Percentiles rank a stretch among this genome's conserved stretches.
phyloP scores from a whole-genome alignment of 345 rosid species.

The Draba incana region DNA sequence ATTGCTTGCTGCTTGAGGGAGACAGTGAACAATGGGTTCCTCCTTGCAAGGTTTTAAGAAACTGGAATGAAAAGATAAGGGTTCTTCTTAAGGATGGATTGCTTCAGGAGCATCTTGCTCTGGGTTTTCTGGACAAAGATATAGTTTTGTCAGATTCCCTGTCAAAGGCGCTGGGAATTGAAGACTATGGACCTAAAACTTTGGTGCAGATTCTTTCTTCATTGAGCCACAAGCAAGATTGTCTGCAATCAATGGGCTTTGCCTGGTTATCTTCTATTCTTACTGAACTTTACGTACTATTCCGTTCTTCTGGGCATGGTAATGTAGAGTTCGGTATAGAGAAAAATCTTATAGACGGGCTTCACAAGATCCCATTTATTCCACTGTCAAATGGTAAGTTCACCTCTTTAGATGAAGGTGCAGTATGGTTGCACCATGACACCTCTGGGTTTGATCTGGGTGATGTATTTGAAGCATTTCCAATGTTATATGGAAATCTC shows the following conservation, averaged over 20 bases:
- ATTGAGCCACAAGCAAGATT: conserved; percentile 57
- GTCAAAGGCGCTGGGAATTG: conserved; percentile 77
- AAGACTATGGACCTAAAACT: conserved; percentile 76
- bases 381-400: conserved; percentile 84
- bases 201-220: conserved; percentile 62
- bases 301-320: conserved; percentile 52
- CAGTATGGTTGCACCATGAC: conserved; percentile 87
- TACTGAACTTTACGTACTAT: conserved; percentile 54
- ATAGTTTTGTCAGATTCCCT: conserved; percentile 74
- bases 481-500: conserved; percentile 70
- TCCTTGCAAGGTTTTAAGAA: conserved; percentile 85
- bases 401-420: conserved; percentile 66
- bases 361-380: conserved; percentile 66
- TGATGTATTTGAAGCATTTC: conserved; percentile 64
- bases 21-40: conserved; percentile 72
- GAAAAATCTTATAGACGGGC: conserved; percentile 48
- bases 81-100: conserved; percentile 60
- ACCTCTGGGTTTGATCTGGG: conserved; percentile 51
- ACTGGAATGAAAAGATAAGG: conserved; percentile 75
- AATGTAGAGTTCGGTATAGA: conserved; percentile 43
- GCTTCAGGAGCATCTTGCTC: conserved; percentile 78
- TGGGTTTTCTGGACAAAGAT: conserved; percentile 77
- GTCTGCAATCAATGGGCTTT: conserved; percentile 65
- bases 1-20: conserved; percentile 86
- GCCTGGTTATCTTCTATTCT: conserved; percentile 80